Evolutionary conservation across 2,329 filamentous ascomycete species (phyloP).

Genomic region (Aplosporella prunicola): DNA sequence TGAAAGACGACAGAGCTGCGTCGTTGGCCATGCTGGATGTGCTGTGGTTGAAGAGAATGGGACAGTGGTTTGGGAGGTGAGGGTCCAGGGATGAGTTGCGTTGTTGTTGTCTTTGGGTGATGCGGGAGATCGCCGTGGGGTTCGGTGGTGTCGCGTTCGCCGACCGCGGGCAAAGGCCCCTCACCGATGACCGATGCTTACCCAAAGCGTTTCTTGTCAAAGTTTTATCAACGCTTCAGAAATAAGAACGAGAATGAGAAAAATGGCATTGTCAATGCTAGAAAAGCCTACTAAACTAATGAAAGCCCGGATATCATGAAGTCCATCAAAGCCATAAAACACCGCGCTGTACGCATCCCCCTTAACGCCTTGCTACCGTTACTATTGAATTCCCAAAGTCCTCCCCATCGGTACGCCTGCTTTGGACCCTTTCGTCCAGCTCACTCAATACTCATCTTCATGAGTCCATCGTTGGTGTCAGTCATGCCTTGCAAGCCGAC

Average conservation of each 20-base stretch:
- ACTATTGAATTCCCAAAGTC: slow-evolving; percentile 1
- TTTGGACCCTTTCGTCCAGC: no score
- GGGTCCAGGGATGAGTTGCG: slow-evolving; percentile 7
- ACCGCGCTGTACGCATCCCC: background rate
- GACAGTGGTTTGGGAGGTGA: slow-evolving; percentile 1
- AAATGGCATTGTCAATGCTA: background rate
- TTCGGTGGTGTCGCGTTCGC: slow-evolving; percentile 16
- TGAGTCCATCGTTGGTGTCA: slow-evolving; percentile 88
- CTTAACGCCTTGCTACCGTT: slow-evolving; percentile 1
- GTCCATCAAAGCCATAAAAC: no score
- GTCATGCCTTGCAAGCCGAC: slow-evolving; percentile 73
- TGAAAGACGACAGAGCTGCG: slow-evolving; percentile 58
- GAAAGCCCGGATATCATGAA: slow-evolving; percentile 4
- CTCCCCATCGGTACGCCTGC: background rate
- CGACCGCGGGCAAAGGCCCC: no score
- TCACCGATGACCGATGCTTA: no score
- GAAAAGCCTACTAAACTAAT: background rate
- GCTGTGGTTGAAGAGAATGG: background rate
- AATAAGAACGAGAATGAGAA: background rate
- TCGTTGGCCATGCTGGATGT: slow-evolving; percentile 21
- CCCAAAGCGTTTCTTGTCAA: no score
- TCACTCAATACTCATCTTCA: slow-evolving; percentile 95
- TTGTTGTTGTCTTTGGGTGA: slow-evolving; percentile 7
- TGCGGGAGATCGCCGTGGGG: slow-evolving; percentile 17
- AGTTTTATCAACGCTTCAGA: no score